Evolutionary conservation across 2,329 filamentous ascomycete species (phyloP).

Genomic region (Dactylella cylindrospora): DNA sequence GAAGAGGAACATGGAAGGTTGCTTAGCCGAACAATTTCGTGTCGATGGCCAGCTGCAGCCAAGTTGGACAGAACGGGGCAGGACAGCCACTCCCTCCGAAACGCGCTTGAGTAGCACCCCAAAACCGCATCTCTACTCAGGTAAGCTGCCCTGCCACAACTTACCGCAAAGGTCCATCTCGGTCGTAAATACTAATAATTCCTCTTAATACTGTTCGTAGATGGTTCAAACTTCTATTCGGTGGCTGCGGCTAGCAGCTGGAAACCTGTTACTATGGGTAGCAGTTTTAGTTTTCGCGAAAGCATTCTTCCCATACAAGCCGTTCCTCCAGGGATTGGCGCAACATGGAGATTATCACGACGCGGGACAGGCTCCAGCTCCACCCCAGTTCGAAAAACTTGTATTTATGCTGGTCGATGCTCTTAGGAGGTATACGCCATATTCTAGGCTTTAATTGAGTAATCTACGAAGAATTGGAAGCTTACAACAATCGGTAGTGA

Average conservation of each 20-base stretch:
- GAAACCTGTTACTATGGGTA: constrained; percentile 75
- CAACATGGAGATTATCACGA: constrained; percentile 57
- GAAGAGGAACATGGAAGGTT: no score
- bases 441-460: not conserved
- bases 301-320: constrained; percentile 98
- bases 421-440: constrained; percentile 68
- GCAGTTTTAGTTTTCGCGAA: constrained; percentile 76
- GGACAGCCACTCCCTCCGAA: no score
- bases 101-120: no score
- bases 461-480: no score
- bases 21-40: no score
- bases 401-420: constrained; percentile 99
- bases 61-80: no score
- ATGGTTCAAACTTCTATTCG: constrained; percentile 38
- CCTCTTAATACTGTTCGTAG: no score
- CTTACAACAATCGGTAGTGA: constrained; percentile 62
- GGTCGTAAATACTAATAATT: no score
- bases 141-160: no score
- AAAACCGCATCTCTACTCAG: no score
- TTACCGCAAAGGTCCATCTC: no score
- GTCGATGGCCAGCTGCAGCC: no score
- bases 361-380: constrained; percentile 54
- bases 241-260: constrained; percentile 59
- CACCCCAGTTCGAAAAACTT: constrained; percentile 79
- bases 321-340: constrained; percentile 82